Evolutionary conservation across 345 rosid species (phyloP), one percentile per base, ranked within the genome.

Genomic region (Combretum micranthum): DNA sequence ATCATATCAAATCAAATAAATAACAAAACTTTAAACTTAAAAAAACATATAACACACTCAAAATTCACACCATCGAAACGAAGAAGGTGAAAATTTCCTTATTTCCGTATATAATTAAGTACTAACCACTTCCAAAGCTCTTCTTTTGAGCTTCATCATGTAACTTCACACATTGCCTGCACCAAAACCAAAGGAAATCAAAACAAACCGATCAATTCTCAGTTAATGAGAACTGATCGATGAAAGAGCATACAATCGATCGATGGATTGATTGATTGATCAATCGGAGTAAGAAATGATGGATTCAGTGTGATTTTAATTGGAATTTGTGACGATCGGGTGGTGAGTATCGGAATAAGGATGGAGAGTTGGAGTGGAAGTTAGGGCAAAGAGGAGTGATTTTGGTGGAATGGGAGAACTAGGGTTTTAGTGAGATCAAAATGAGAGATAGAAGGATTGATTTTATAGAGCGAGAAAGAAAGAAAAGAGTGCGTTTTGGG

Each of bases 101-200:
- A 32, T 32, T 32, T 7, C 39, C 39, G 39, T 32, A 7, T 32
- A 5, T 32, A 4, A 32, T 32, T 32, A 7, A 22, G 52, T 45
- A 79, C 86, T 77, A 45, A 91, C 98, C 81, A 85, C 96, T 88
- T 84, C 95, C 25, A 77, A 56, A 71, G 86, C 75, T 77, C 92
- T 84, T 60, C 83, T 63, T 69, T 82, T 76, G 55, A 87, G 81
- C 87, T 91, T 91, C 96, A 86, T 91, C 61, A 63, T 68, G 68
- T 57, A 58, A 70, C 74, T 76, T 52, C 77, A 58, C 67, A 76
- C 88, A 85, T 83, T 67, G 78, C 82, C 58, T 37, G 64, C 57
- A 66, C 50, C 45, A 23, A 42, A 39, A 46, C 37, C 69, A 55
- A 32, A 32, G 39, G n/a, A n/a, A 32, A 14, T 62, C 69, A 56